Evolutionary conservation across 441 rosid species (phyloP).

Genomic region (Mallotus repandus): DNA sequence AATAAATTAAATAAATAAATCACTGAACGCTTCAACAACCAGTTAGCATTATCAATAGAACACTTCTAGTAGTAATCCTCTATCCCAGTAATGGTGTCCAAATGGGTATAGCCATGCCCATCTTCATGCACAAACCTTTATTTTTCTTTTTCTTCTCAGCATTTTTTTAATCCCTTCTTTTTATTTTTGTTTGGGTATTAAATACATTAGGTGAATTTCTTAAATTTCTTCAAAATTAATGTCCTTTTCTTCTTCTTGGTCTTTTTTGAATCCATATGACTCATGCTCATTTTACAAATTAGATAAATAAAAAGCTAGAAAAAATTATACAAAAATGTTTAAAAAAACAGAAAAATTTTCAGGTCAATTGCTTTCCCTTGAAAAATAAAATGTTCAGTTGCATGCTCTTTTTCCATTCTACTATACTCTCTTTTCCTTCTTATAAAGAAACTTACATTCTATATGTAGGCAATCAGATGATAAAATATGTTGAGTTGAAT

Average conservation of each 20-base stretch:
- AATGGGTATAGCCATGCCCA: not conserved
- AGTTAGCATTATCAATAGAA: no score
- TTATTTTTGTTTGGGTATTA: slow-evolving; percentile 27
- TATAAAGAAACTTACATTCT: not conserved
- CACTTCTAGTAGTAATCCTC: no score
- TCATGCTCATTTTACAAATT: slow-evolving; percentile 8
- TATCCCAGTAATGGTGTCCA: not conserved
- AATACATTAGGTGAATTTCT: slow-evolving; percentile 25
- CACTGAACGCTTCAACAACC: no score
- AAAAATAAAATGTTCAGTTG: not conserved
- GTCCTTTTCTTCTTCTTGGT: slow-evolving; percentile 32
- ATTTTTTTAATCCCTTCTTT: not conserved
- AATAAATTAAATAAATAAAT: no score
- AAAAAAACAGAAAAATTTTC: not conserved
- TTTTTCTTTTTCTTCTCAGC: not conserved
- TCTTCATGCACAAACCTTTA: not conserved
- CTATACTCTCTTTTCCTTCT: not conserved
- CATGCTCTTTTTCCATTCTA: not conserved
- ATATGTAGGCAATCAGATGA: not conserved
- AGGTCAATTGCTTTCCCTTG: slow-evolving; percentile 24
- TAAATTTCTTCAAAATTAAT: slow-evolving; percentile 11
- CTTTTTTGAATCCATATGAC: slow-evolving; percentile 30
- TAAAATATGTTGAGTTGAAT: not conserved
- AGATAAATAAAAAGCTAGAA: not conserved
- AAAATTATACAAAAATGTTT: not conserved